A percentile compares a stretch with the other conserved stretches of the same genome.
Conservation (phyloP, 768 basidiomycete genomes). For the Multifurca ochricompacta region DNA sequence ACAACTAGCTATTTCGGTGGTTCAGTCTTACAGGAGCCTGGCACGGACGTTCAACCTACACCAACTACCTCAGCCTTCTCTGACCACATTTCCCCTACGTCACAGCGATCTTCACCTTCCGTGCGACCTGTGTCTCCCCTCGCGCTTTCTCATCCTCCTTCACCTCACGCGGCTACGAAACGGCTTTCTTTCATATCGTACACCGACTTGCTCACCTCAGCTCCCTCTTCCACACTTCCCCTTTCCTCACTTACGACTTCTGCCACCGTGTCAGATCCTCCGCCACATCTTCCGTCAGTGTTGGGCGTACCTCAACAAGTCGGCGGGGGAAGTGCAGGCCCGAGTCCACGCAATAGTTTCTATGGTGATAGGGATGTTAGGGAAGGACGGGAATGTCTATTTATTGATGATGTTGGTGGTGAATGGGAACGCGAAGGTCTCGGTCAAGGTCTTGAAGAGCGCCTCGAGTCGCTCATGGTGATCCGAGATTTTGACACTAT, state of each 20-base stretch:
- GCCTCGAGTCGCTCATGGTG: slow-evolving; percentile 53
- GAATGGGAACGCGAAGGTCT: slow-evolving; percentile 87
- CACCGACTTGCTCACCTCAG: slow-evolving; percentile 71
- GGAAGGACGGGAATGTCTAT: slow-evolving; percentile 18
- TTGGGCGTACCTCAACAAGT: slow-evolving; percentile 33
- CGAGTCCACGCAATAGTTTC: slow-evolving; percentile 21
- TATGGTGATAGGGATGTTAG: slow-evolving; percentile 19
- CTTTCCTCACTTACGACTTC: slow-evolving; percentile 67
- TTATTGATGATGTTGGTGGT: slow-evolving; percentile 62
- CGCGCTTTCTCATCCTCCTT: slow-evolving; percentile 39
- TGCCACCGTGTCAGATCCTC: slow-evolving; percentile 47
- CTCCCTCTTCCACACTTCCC: slow-evolving; percentile 63
- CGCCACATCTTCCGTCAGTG: slow-evolving; percentile 68
- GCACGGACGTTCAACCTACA: slow-evolving; percentile 18
- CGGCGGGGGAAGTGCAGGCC: slow-evolving; percentile 26
- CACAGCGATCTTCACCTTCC: slow-evolving; percentile 22
- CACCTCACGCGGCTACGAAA: slow-evolving; percentile 41
- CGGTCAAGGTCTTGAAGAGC: slow-evolving; percentile 75
- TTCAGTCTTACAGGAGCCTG: slow-evolving; percentile 27
- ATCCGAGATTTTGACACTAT: slow-evolving; percentile 8
- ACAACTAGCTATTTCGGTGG: slow-evolving; percentile 26
- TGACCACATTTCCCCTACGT: slow-evolving; percentile 21
- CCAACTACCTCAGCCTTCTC: slow-evolving; percentile 21
- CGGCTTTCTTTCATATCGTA: slow-evolving; percentile 88
- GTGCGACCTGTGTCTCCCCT: slow-evolving; percentile 23